Evolutionary conservation across 2,329 filamentous ascomycete species (phyloP).

Genomic region (Pseudonectria foliicola): DNA sequence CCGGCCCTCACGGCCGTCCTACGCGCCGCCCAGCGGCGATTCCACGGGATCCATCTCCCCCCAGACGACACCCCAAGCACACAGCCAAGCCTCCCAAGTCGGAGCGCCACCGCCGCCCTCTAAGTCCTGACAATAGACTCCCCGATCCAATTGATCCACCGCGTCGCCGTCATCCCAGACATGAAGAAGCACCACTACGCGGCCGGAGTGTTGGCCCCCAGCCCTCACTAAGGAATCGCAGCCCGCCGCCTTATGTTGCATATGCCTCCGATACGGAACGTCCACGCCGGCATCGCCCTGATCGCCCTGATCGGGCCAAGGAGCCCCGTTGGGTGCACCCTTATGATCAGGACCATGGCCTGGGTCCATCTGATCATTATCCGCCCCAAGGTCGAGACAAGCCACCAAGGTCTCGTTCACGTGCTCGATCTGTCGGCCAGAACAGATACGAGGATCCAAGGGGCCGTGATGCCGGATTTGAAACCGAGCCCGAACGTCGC

Average conservation of each 20-base stretch:
- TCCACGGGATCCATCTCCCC: no score
- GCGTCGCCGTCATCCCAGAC: constrained; percentile 6
- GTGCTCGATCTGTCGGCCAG: background rate
- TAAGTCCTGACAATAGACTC: constrained; percentile 10
- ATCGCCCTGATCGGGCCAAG: constrained; percentile 8
- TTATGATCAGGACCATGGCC: constrained; percentile 1
- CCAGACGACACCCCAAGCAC: constrained; percentile 6
- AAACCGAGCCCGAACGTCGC: constrained; percentile 7
- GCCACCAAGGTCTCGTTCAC: constrained; percentile 4
- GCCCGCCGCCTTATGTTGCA: constrained; percentile 10
- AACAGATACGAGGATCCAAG: background rate
- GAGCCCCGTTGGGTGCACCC: no score
- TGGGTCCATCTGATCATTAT: constrained; percentile 2
- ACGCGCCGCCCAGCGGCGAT: background rate
- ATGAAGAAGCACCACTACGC: constrained; percentile 14
- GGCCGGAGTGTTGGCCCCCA: constrained; percentile 16
- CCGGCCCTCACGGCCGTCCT: constrained; percentile 16
- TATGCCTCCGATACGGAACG: constrained; percentile 13
- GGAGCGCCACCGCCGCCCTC: constrained; percentile 13
- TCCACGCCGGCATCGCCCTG: constrained; percentile 14
- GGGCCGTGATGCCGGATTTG: background rate
- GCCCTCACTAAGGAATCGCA: constrained; percentile 3
- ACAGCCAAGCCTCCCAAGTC: constrained; percentile 14
- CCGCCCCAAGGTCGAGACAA: constrained; percentile 2
- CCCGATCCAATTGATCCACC: constrained; percentile 10